phyloP scores from a whole-genome alignment of 1,284 basidiomycete species.

The Farysia itapuensis region DNA sequence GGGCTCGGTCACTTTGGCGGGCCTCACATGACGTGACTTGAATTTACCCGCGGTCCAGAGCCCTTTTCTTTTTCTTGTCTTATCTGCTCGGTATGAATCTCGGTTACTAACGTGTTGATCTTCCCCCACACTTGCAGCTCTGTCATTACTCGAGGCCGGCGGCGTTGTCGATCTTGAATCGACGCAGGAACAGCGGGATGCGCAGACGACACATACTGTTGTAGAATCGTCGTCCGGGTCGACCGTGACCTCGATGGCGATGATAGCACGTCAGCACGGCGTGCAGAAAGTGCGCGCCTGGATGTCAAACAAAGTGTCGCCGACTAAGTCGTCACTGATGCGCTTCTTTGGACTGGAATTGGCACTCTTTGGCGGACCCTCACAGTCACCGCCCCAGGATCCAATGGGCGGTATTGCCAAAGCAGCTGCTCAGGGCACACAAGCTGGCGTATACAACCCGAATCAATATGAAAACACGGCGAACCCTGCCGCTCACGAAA shows the following conservation, averaged over 20 bases:
- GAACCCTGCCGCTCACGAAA: slow-evolving; percentile 23
- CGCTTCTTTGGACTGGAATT: slow-evolving; percentile 42
- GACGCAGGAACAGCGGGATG: slow-evolving; percentile 3
- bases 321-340: slow-evolving; percentile 34
- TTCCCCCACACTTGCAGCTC: too few species aligned
- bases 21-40: neutral
- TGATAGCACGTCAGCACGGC: slow-evolving; percentile 34
- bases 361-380: slow-evolving; percentile 38
- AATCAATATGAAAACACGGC: slow-evolving; percentile 37
- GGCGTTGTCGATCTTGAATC: slow-evolving; percentile 27
- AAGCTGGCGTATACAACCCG: slow-evolving; percentile 24
- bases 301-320: slow-evolving; percentile 39
- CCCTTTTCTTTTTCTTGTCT: too few species aligned
- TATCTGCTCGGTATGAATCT: too few species aligned
- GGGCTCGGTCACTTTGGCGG: neutral
- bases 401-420: slow-evolving; percentile 32
- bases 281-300: slow-evolving; percentile 20
- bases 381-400: slow-evolving; percentile 25
- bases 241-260: slow-evolving; percentile 37
- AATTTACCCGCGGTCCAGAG: neutral
- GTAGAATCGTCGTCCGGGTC: slow-evolving; percentile 37
- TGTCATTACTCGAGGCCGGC: slow-evolving; percentile 18
- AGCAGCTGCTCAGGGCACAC: slow-evolving; percentile 13
- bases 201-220: slow-evolving; percentile 17
- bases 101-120: too few species aligned